Conservation (phyloP, 331 rosid genomes). For the Saraca asoca region DNA sequence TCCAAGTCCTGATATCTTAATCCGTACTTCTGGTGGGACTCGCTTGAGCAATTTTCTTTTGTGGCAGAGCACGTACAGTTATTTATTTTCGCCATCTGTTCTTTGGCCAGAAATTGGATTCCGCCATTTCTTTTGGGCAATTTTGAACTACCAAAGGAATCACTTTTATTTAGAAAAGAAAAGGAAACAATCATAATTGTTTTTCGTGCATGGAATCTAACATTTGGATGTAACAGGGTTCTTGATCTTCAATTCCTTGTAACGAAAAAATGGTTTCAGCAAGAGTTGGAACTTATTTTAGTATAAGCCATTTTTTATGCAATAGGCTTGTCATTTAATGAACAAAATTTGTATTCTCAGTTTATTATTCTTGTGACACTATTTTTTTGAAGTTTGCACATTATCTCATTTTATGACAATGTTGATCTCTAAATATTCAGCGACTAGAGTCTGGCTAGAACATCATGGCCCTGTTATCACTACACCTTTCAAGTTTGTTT, state of each 20-base stretch:
- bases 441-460: too few species aligned
- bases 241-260: neutral
- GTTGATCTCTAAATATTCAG: too few species aligned
- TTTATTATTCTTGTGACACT: too few species aligned
- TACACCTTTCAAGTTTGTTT: too few species aligned
- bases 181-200: slow-evolving; percentile 41
- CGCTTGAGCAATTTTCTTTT: slow-evolving; percentile 66
- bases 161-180: slow-evolving; percentile 54
- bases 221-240: neutral
- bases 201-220: neutral
- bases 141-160: slow-evolving; percentile 54
- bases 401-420: too few species aligned
- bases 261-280: neutral
- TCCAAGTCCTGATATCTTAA: slow-evolving; percentile 54
- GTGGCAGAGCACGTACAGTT: slow-evolving; percentile 51
- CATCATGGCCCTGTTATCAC: too few species aligned
- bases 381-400: too few species aligned
- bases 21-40: slow-evolving; percentile 56
- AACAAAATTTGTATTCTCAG: neutral
- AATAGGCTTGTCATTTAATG: neutral
- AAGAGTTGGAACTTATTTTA: slow-evolving; percentile 3
- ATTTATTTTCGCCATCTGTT: slow-evolving; percentile 47
- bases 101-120: slow-evolving; percentile 64
- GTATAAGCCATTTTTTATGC: neutral
- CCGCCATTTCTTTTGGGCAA: slow-evolving; percentile 55